Conservation (phyloP, 1,139 yeast genomes). For the Wickerhamomyces sp. region DNA sequence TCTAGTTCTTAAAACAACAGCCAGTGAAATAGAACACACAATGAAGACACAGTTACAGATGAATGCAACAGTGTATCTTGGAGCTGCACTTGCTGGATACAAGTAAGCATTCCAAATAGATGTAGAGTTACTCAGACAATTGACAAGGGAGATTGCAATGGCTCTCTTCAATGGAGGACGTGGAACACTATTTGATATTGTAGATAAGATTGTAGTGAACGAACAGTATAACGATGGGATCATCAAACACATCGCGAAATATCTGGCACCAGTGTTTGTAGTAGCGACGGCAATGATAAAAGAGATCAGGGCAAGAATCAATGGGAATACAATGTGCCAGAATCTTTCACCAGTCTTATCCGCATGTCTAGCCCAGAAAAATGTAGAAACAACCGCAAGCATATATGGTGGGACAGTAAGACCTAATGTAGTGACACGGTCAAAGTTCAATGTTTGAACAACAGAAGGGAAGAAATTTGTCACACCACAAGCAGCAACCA, state of each 20-base stretch:
- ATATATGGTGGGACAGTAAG: constrained; percentile 33
- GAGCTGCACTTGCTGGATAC: constrained; percentile 39
- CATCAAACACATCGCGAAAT: constrained; percentile 60
- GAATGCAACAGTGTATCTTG: constrained; percentile 43
- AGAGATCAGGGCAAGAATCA: constrained; percentile 40
- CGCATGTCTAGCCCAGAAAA: constrained; percentile 27
- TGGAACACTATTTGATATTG: constrained; percentile 24
- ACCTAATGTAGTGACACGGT: constrained; percentile 27
- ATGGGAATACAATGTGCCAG: constrained; percentile 46
- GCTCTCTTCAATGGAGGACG: constrained; percentile 53
- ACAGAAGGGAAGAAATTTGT: constrained; percentile 25
- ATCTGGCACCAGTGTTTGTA: constrained; percentile 53
- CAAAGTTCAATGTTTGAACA: constrained; percentile 27
- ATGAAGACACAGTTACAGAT: constrained; percentile 46
- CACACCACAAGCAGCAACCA: constrained; percentile 19
- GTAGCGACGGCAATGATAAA: constrained; percentile 54
- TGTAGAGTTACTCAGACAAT: constrained; percentile 47
- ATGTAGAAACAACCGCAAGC: constrained; percentile 28
- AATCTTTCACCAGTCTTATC: constrained; percentile 29
- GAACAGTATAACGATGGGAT: constrained; percentile 55
- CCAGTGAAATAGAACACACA: constrained; percentile 36
- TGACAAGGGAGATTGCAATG: constrained; percentile 47
- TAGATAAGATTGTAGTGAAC: constrained; percentile 49
- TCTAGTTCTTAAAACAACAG: constrained; percentile 38
- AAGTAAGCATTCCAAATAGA: constrained; percentile 52